Base-by-base conservation (phyloP, 225 moss, liverwort and hornwort genomes). In the Polytrichum formosum region DNA sequence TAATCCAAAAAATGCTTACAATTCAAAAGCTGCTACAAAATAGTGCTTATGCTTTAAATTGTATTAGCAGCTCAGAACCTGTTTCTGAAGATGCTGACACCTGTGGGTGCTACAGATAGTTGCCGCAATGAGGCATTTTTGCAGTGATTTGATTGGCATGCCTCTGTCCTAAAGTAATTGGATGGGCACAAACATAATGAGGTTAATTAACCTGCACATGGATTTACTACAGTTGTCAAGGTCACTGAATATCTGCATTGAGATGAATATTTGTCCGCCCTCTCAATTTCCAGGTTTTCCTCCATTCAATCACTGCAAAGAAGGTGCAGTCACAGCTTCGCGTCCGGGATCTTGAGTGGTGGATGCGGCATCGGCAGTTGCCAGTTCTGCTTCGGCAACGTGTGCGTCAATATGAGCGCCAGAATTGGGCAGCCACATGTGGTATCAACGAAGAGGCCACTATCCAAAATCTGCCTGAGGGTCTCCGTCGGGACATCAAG, bases 361-460 rank as follows among this genome's bases (percentile, higher is more conserved):
- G 95, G 95, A 95, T 95, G 95, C 79, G 84, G 74, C 76, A 91
- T 73, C 76, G 93, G 21, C 93, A 88, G 76, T 74, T 95, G 67
- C 92, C 95, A 2, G 59, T 68, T 18, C 61, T 62, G 55, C 76
- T 95, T 60, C 85, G 95, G 46, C 89, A 88, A 33, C 84, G 95
- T 16, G 93, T 95, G 55, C 80, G 92, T 17, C 91, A 85, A 59
- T 85, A 84, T 66, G 95, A 92, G 77, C 79, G 91, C 23, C 89
- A 93, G 69, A 85, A 86, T 63, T 95, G 95, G 95, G 91, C 91
- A 54, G 91, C 91, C 61, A 93, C 89, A 20, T 85, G 93, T 20
- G 93, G 95, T 64, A 85, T 95, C 17, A 88, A 93, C 58, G 95
- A 95, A 65, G 84, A 73, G 63, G 84, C 83, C 60, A 80, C 91